Evolutionary conservation across 2,329 filamentous ascomycete species (phyloP).

Genomic region (Didymella pinodella): DNA sequence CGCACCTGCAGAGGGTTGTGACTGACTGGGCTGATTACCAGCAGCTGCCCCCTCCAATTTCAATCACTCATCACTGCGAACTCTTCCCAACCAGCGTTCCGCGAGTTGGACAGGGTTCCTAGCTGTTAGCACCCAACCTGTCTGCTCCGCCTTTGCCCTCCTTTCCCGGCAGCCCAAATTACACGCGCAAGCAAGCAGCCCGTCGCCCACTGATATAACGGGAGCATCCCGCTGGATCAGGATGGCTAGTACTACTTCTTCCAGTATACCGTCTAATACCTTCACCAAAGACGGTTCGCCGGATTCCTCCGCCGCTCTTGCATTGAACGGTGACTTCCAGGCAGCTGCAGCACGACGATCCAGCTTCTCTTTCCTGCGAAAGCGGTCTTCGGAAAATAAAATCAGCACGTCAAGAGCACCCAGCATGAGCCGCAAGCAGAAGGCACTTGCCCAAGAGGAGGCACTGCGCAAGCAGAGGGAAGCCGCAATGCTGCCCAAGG

Average conservation of each 20-base stretch:
- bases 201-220: conserved; percentile 30
- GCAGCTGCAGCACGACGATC: conserved; percentile 20
- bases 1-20: conserved; percentile 15
- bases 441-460: conserved; percentile 59
- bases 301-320: conserved; percentile 32
- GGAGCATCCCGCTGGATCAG: conserved; percentile 35
- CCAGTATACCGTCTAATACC: conserved; percentile 24
- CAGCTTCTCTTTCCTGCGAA: conserved; percentile 23
- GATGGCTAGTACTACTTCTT: conserved; percentile 40
- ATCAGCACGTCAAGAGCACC: conserved; percentile 16
- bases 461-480: conserved; percentile 64
- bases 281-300: conserved; percentile 38
- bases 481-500: conserved; percentile 62
- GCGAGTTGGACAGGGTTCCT: conserved; percentile 22
- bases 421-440: conserved; percentile 65
- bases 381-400: conserved; percentile 20
- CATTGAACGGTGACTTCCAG: conserved; percentile 19
- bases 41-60: conserved; percentile 36
- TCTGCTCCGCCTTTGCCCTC: conserved; percentile 29
- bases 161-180: conserved; percentile 38
- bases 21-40: conserved; percentile 20
- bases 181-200: conserved; percentile 31
- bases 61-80: conserved; percentile 10
- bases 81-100: conserved; percentile 14
- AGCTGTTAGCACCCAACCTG: conserved; percentile 23